Conservation (phyloP, 177 flowering plant species). For the Telopea speciosissima region DNA sequence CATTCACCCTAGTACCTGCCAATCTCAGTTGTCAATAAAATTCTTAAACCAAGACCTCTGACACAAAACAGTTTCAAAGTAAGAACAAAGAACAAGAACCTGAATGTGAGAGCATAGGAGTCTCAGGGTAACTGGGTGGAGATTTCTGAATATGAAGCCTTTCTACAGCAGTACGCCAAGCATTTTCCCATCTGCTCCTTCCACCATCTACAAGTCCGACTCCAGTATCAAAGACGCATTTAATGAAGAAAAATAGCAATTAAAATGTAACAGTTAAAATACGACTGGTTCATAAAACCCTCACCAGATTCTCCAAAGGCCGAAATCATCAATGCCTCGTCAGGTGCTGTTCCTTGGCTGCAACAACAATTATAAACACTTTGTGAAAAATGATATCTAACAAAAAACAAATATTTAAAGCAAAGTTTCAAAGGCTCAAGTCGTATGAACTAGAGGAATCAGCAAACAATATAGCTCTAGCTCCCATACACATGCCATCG, state of each 20-base stretch:
- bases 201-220: constrained; percentile 62
- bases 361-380: constrained; percentile 19
- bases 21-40: constrained; percentile 11
- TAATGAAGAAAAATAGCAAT: background rate
- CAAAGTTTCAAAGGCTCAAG: background rate
- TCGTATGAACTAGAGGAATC: background rate
- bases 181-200: constrained; percentile 68
- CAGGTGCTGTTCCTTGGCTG: constrained; percentile 90
- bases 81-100: constrained; percentile 29
- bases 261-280: background rate
- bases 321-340: constrained; percentile 82
- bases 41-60: constrained; percentile 2
- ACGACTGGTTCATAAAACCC: constrained; percentile 8
- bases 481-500: background rate
- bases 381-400: background rate
- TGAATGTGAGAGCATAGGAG: constrained; percentile 48
- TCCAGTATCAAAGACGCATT: background rate
- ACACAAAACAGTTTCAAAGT: background rate
- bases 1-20: constrained; percentile 47
- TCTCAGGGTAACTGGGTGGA: constrained; percentile 34
- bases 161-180: constrained; percentile 62
- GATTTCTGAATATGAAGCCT: constrained; percentile 55
- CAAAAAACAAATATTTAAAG: background rate
- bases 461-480: background rate
- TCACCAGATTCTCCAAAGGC: constrained; percentile 88